phyloP scores from a whole-genome alignment of 2,329 filamentous ascomycete species.

The Fusarium bactridioides region DNA sequence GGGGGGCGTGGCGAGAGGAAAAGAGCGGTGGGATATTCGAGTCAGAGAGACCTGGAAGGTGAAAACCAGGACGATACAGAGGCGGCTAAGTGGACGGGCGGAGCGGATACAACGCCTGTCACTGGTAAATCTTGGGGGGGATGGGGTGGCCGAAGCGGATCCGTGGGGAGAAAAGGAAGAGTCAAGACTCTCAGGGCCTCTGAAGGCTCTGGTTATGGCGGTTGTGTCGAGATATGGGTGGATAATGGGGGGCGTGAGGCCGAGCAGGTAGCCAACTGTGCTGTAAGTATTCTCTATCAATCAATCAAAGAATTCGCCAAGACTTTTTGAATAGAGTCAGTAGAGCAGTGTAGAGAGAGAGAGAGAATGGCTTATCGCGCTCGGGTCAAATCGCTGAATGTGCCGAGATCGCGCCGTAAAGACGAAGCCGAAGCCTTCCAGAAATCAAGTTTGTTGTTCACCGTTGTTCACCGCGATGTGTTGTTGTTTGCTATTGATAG shows the following conservation, averaged over 20 bases:
- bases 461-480: background rate
- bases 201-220: background rate
- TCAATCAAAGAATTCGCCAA: conserved; percentile 29
- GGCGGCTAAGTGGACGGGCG: conserved; percentile 29
- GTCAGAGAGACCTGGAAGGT: conserved; percentile 7
- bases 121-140: background rate
- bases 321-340: background rate
- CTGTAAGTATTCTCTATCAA: background rate
- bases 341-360: background rate
- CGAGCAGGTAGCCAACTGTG: background rate
- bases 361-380: conserved; percentile 19
- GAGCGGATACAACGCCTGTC: conserved; percentile 19
- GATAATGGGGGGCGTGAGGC: background rate
- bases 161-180: conserved; percentile 12
- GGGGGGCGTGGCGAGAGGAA: conserved; percentile 24
- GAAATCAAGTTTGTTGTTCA: conserved; percentile 13
- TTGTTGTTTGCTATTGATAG: background rate
- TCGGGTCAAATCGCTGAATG: conserved; percentile 17
- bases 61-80: conserved; percentile 18
- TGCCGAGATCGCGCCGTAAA: conserved; percentile 13
- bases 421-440: conserved; percentile 7
- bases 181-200: background rate
- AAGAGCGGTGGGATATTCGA: conserved; percentile 30
- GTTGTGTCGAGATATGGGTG: background rate
- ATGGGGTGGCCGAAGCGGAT: conserved; percentile 16